Base-by-base conservation (phyloP, 2,329 filamentous ascomycete genomes). In the Penicillium sp. region DNA sequence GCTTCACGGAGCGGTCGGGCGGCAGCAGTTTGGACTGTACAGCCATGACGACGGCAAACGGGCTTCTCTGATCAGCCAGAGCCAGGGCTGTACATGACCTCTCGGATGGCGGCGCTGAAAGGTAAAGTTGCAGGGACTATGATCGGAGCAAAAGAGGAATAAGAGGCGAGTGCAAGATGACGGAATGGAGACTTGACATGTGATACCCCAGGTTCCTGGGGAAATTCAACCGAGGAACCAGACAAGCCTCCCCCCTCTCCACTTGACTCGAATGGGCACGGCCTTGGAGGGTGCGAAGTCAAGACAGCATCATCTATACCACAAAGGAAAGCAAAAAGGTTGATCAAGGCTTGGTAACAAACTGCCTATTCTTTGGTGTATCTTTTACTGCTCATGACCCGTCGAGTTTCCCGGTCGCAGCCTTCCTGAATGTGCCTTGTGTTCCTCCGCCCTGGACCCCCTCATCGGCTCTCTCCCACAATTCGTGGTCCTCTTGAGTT, bases 1-100 rank as follows among this genome's bases (percentile, higher is more conserved):
- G 75, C 61, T 83, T 81, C 62, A 90, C 64, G 49, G 81, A 84
- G 57, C 80, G 80, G 58, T 86, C 81, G 52, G 77, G 73, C 35
- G 83, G 74, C 41, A 77, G 72, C 53, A 89, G 73, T 66, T 90
- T 91, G 44, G 88, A 91, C 65, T 85, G 85, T 49, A 74, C 81
- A 51, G 85, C 85, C 87, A 91, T 91, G 50, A 51, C 56, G 57
- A 56, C 48, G 48, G 4, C 48, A 48, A 45, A 45, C 39, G 37
- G 49, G 29, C 29, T 44, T 49, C 26, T 37, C 59, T 55, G 37
- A 41, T 60, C 56, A 60, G 43, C 57, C 56, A 43, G 49, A 57
- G 24, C 51, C 40, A 12, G 39, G 35, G 32, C 47, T 49, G 47
- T 41, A 50, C 56, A 56, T 60, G 50, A 51, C 56, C 55, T 44